phyloP scores from a whole-genome alignment of 148 eudicot genomes.

The Rhododendron vialii region DNA sequence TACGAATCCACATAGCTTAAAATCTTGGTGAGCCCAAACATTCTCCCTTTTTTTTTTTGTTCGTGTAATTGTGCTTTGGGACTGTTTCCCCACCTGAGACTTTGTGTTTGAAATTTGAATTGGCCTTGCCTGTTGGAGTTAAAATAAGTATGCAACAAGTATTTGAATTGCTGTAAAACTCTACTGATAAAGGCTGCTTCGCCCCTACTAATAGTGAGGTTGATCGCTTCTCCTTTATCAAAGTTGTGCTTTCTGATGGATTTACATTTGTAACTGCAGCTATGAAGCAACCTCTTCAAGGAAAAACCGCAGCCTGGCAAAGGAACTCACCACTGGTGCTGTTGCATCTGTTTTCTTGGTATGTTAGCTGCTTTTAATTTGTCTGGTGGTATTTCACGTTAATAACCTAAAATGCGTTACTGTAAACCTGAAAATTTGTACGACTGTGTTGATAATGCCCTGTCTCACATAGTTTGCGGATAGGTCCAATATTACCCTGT shows the following conservation, averaged over 20 bases:
- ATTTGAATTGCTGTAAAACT: not conserved
- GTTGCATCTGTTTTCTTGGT: conserved; percentile 95
- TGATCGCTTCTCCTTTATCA: not conserved
- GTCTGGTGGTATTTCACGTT: not conserved
- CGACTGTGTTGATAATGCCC: not conserved
- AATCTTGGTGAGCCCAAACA: not conserved
- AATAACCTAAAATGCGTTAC: not conserved
- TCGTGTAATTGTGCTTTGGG: not conserved
- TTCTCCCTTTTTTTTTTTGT: not conserved
- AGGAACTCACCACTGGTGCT: conserved; percentile 78
- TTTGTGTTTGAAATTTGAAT: not conserved
- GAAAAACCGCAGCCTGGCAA: conserved; percentile 83
- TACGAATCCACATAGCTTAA: not conserved
- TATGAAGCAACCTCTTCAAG: conserved; percentile 92
- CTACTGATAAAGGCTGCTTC: not conserved
- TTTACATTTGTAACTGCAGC: conserved; percentile 33
- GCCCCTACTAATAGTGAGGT: not conserved
- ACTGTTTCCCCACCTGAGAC: not conserved
- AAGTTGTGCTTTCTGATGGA: not conserved
- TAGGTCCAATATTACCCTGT: not conserved
- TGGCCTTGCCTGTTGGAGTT: not conserved
- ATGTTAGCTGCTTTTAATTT: conserved; percentile 8
- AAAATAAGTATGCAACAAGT: not conserved
- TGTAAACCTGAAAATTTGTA: not conserved
- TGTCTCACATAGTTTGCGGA: not conserved